Conservation (phyloP, 73 alveolate species). For the Breviolum minutum region DNA sequence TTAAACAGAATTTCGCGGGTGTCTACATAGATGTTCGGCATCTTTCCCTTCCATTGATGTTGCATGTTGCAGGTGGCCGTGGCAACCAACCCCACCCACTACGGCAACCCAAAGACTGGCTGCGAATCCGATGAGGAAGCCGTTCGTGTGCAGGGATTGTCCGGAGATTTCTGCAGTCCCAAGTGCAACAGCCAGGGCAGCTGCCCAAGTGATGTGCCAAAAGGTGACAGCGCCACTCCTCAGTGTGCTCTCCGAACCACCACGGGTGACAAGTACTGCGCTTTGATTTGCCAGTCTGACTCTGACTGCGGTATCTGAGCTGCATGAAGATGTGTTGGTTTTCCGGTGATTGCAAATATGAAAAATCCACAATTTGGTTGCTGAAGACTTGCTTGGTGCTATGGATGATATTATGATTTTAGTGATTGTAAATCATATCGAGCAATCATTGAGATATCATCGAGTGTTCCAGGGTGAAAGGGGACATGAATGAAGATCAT, state of each 20-base stretch:
- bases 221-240: constrained; percentile 67
- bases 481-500: not conserved
- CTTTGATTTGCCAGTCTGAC: constrained; percentile 56
- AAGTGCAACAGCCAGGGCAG: constrained; percentile 68
- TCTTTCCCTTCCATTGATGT: not conserved
- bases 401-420: no score
- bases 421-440: no score
- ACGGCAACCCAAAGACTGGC: constrained; percentile 59
- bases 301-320: constrained; percentile 34
- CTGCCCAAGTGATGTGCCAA: constrained; percentile 84
- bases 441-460: no score
- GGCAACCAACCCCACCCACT: constrained; percentile 83
- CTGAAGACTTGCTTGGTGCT: no score
- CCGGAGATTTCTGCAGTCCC: constrained; percentile 93
- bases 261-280: constrained; percentile 88
- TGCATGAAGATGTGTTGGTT: not conserved
- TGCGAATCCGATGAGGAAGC: constrained; percentile 77
- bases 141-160: constrained; percentile 50
- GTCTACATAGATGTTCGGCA: not conserved
- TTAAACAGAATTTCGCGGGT: no score
- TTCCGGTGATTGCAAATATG: no score
- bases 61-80: constrained; percentile 6
- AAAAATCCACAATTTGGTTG: no score
- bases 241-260: constrained; percentile 77
- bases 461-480: no score